Conservation (phyloP, 306 rosid genomes). For the Dryas drummondii region DNA sequence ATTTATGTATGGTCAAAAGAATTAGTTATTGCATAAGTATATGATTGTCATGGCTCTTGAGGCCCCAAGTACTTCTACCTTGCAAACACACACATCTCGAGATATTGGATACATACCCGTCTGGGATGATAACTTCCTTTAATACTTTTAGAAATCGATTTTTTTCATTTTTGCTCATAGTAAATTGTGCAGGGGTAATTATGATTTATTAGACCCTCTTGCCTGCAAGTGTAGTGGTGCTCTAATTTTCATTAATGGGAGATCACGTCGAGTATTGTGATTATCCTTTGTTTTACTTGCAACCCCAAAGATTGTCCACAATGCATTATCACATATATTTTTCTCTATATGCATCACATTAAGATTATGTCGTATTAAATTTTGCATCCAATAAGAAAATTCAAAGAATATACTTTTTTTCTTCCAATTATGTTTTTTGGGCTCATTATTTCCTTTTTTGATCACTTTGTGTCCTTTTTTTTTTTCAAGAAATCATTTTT, state of each 20-base stretch:
- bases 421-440: neutral
- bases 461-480: no score
- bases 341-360: slow-evolving; percentile 19
- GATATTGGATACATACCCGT: neutral
- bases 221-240: neutral
- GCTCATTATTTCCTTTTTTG: no score
- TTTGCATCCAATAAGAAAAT: neutral
- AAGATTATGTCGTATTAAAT: neutral
- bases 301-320: slow-evolving; percentile 5
- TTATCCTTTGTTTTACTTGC: slow-evolving; percentile 9
- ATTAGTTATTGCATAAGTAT: neutral
- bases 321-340: slow-evolving; percentile 2
- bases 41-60: slow-evolving; percentile 1
- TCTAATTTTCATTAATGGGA: neutral
- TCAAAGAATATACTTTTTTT: slow-evolving; percentile 1
- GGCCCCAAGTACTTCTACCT: neutral
- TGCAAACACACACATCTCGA: neutral
- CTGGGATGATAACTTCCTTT: neutral
- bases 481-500: no score
- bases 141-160: neutral
- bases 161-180: neutral
- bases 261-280: neutral
- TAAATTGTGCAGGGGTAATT: neutral
- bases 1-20: neutral
- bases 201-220: neutral